Evolutionary conservation across 2,329 filamentous ascomycete genomes (phyloP).

Genomic region (Venturia effusa): DNA sequence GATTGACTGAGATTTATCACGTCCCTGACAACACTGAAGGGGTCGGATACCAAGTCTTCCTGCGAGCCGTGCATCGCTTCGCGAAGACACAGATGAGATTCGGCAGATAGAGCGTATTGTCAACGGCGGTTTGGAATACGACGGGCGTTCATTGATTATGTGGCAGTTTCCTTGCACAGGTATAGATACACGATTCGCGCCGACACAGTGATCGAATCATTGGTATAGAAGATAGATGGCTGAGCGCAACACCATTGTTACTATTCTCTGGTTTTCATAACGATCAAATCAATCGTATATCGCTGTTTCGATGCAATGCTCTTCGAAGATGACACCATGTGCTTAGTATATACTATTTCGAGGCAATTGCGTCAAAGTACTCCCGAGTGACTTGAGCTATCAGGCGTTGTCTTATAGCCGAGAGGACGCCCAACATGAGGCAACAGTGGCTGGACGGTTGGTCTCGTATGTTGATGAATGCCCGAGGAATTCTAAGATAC

Average conservation of each 20-base stretch:
- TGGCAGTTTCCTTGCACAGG: background rate
- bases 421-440: background rate
- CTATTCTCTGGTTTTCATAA: background rate
- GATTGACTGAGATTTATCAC: slow-evolving; percentile 83
- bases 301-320: background rate
- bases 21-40: slow-evolving; percentile 58
- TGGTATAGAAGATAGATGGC: background rate
- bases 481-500: too few relatives aligned
- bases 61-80: slow-evolving; percentile 73
- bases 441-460: background rate
- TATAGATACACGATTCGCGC: background rate
- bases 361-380: background rate
- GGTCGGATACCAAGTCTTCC: slow-evolving; percentile 90
- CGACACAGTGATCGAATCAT: background rate
- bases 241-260: background rate
- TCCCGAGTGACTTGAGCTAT: background rate
- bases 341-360: background rate
- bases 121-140: background rate
- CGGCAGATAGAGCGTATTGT: slow-evolving; percentile 32
- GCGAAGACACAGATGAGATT: slow-evolving; percentile 82
- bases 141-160: background rate
- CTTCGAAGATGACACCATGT: too few relatives aligned
- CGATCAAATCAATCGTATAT: background rate
- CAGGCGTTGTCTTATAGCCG: background rate
- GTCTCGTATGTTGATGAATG: too few relatives aligned